Conservation (phyloP, 768 basidiomycete species). For the Termitomyces sp. region DNA sequence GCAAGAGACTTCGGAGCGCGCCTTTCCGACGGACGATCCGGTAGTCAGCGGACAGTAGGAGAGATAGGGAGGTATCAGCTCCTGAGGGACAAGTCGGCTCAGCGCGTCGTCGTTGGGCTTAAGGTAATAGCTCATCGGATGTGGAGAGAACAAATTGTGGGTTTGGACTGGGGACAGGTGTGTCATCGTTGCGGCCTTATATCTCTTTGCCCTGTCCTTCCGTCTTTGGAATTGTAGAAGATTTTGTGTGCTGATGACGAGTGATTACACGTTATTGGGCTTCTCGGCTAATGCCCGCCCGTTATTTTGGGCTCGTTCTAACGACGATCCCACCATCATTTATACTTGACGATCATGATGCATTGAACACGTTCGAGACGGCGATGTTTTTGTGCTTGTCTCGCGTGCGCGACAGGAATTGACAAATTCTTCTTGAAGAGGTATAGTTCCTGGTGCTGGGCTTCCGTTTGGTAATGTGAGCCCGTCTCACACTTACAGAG, state of each 20-base stretch:
- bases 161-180: no score
- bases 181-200: neutral
- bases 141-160: neutral
- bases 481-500: neutral
- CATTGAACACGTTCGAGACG: neutral
- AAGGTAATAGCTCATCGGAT: neutral
- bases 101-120: neutral
- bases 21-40: no score
- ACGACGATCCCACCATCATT: neutral
- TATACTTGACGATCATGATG: neutral
- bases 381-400: neutral
- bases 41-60: no score
- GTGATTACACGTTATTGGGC: neutral
- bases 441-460: neutral
- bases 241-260: neutral
- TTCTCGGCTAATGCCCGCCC: neutral
- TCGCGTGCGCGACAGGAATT: neutral
- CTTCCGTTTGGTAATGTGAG: neutral
- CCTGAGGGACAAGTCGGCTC: no score
- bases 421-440: neutral
- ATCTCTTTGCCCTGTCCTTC: neutral
- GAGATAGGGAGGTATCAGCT: no score
- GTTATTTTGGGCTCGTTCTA: neutral
- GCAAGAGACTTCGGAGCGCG: no score
- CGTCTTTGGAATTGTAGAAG: neutral